phyloP scores from a whole-genome alignment of 345 rosid species.

The Bruguiera gymnorhiza region DNA sequence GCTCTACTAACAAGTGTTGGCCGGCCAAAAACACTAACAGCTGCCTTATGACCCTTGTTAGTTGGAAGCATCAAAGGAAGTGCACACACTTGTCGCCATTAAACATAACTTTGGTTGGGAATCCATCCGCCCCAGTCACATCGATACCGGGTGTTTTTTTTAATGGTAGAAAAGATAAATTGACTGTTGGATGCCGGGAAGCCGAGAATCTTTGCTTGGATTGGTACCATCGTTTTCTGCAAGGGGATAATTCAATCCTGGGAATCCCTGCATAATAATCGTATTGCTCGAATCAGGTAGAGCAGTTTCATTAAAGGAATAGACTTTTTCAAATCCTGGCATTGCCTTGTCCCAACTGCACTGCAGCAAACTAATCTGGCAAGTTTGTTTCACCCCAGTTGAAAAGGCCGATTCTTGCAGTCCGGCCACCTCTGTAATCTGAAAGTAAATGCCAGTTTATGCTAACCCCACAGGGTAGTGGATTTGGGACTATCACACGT shows the following conservation, averaged over 20 bases:
- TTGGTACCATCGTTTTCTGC: slow-evolving; percentile 29
- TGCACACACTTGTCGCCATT: slow-evolving; percentile 51
- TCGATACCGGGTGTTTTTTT: slow-evolving; percentile 29
- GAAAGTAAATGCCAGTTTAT: slow-evolving; percentile 27
- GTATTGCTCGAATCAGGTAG: slow-evolving; percentile 11
- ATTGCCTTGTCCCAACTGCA: slow-evolving; percentile 20
- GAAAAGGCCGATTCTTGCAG: slow-evolving; percentile 23
- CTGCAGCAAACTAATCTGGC: slow-evolving; percentile 20
- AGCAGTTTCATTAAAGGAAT: slow-evolving; percentile 21
- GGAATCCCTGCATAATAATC: slow-evolving; percentile 20
- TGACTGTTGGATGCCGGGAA: slow-evolving; percentile 53
- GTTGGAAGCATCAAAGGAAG: slow-evolving; percentile 30
- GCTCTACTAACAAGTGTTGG: neutral
- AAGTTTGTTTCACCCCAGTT: slow-evolving; percentile 24
- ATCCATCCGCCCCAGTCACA: slow-evolving; percentile 35
- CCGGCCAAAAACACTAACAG: neutral
- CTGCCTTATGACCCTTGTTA: neutral
- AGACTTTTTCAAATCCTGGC: slow-evolving; percentile 19
- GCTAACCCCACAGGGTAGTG: slow-evolving; percentile 25
- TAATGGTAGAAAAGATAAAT: slow-evolving; percentile 39
- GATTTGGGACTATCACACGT: slow-evolving; percentile 14
- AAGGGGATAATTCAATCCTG: slow-evolving; percentile 34
- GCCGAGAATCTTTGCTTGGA: slow-evolving; percentile 38
- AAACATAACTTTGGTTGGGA: slow-evolving; percentile 42
- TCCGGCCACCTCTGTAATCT: slow-evolving; percentile 24